phyloP scores from a whole-genome alignment of 1,284 basidiomycete genomes.

The Xanthoconium separans region DNA sequence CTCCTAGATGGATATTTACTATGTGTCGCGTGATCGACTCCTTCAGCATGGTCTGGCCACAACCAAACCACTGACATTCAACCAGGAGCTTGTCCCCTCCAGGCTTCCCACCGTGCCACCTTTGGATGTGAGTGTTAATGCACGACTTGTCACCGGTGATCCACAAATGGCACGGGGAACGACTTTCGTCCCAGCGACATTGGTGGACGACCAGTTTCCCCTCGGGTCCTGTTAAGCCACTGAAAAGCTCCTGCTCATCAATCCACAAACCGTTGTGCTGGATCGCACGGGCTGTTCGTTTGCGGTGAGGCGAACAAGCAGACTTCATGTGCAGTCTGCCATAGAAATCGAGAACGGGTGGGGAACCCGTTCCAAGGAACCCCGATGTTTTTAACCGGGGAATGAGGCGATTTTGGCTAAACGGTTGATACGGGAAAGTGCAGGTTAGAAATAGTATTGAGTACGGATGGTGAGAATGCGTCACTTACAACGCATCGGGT shows the following conservation, averaged over 20 bases:
- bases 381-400: too few relatives aligned
- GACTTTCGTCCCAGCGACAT: slow-evolving; percentile 14
- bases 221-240: neutral
- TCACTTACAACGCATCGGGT: neutral
- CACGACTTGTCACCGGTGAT: slow-evolving; percentile 18
- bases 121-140: slow-evolving; percentile 14
- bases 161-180: slow-evolving; percentile 15
- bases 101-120: slow-evolving; percentile 17
- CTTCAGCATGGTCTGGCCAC: slow-evolving; percentile 15
- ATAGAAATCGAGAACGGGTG: neutral
- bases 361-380: neutral
- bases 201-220: slow-evolving; percentile 6
- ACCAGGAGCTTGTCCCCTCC: slow-evolving; percentile 12
- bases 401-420: neutral
- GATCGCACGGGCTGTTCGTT: slow-evolving; percentile 4
- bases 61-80: slow-evolving; percentile 16
- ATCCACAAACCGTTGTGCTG: slow-evolving; percentile 5
- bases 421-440: neutral
- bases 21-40: slow-evolving; percentile 21
- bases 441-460: neutral
- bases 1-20: slow-evolving; percentile 11
- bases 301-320: neutral
- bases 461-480: neutral
- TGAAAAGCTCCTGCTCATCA: slow-evolving; percentile 17
- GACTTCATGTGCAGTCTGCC: neutral